Conservation (phyloP, 1,284 basidiomycete genomes). For the Retiboletus flavoniger region DNA sequence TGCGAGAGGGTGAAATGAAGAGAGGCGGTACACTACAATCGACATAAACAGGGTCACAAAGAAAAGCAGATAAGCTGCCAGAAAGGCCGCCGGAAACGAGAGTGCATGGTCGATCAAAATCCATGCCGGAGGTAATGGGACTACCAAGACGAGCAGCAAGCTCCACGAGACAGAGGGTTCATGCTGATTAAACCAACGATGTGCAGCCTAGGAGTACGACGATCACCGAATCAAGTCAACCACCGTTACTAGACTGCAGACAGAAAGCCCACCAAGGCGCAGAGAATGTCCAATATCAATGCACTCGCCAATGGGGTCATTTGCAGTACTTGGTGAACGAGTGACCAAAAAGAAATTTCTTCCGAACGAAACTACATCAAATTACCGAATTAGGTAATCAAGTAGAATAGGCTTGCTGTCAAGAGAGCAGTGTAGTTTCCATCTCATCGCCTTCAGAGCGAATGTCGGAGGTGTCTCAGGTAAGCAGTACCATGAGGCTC, state of each 20-base stretch:
- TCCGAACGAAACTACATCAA: background rate
- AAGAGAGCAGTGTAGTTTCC: no score
- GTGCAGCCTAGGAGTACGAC: slow-evolving; percentile 10
- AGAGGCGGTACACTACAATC: slow-evolving; percentile 34
- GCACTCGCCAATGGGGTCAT: slow-evolving; percentile 7
- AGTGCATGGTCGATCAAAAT: slow-evolving; percentile 10
- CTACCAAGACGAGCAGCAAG: slow-evolving; percentile 12
- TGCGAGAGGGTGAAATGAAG: slow-evolving; percentile 36
- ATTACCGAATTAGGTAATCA: slow-evolving; percentile 7
- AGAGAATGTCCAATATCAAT: slow-evolving; percentile 19
- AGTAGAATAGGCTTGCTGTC: background rate
- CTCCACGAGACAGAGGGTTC: slow-evolving; percentile 21
- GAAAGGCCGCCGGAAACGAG: slow-evolving; percentile 5
- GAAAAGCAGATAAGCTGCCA: slow-evolving; percentile 20
- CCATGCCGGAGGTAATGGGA: slow-evolving; percentile 17
- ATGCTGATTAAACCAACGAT: slow-evolving; percentile 19
- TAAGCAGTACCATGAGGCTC: background rate
- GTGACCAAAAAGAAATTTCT: no score
- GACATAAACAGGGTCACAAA: slow-evolving; percentile 23
- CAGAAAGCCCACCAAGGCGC: slow-evolving; percentile 18
- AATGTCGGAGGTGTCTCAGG: background rate
- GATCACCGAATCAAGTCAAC: background rate
- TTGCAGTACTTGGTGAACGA: background rate
- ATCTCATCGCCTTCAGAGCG: background rate
- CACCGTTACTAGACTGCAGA: no score